A percentile compares a stretch with the other conserved stretches of the same genome.
Conservation (phyloP, 169 alveolate species). For the Plasmodium coatneyi region DNA sequence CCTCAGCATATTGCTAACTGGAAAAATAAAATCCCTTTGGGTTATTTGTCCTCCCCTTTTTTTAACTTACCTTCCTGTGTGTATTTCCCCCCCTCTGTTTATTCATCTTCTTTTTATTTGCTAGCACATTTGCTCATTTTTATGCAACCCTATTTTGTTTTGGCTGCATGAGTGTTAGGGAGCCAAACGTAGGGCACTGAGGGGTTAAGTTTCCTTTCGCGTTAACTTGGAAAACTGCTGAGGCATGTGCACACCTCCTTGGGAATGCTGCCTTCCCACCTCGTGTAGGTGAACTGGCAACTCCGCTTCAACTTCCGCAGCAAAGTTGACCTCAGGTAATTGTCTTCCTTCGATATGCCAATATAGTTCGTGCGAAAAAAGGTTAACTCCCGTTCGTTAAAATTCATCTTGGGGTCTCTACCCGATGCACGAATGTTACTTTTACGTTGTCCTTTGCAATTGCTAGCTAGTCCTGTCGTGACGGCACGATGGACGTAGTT, state of each 20-base stretch:
- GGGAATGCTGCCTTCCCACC: neutral
- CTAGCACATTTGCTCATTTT: neutral
- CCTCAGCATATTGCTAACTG: neutral
- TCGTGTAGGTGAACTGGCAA: neutral
- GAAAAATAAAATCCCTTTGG: neutral
- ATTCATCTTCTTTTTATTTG: neutral
- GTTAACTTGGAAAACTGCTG: neutral
- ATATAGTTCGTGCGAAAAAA: neutral
- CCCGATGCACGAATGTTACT: neutral
- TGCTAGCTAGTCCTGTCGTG: neutral
- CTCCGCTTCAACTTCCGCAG: neutral
- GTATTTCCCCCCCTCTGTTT: neutral
- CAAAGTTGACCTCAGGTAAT: conserved; percentile 10
- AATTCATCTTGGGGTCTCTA: conserved; percentile 5
- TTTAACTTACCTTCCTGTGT: neutral
- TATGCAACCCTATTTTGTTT: neutral
- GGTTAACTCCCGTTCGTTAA: neutral
- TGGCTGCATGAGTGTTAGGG: neutral
- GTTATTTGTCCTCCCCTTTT: neutral
- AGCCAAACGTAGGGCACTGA: neutral
- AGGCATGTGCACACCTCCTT: conserved; percentile 2
- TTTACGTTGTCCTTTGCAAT: neutral
- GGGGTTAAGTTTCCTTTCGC: neutral
- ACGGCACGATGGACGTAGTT: neutral
- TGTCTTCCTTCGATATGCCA: conserved; percentile 19